A percentile compares a stretch with the other conserved stretches of the same genome.
These are phyloP conservation scores for Thelephora ganbajun DNA, from an alignment of 768 basidiomycete genomes.

Conservation along the genomic window DNA sequence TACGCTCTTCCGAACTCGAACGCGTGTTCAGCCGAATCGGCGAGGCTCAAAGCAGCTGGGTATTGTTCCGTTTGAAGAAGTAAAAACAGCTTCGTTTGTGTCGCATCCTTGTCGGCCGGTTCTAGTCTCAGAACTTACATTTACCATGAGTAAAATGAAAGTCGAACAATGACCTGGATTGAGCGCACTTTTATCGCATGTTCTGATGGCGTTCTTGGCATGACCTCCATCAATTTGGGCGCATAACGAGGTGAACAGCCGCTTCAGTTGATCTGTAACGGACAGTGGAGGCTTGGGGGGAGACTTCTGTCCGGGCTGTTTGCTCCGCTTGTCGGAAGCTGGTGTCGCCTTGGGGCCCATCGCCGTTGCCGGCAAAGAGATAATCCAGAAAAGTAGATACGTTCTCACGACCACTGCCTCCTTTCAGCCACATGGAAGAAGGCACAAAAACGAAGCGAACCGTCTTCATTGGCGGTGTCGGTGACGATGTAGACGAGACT, in stretches of 20 bases:
- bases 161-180: neutral
- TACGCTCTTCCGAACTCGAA: slow-evolving; percentile 65
- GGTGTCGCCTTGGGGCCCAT: too few relatives aligned
- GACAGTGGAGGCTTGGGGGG: slow-evolving; percentile 19
- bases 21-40: slow-evolving; percentile 21
- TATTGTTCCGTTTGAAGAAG: slow-evolving; percentile 83
- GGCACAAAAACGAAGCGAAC: slow-evolving; percentile 79
- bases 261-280: slow-evolving; percentile 27
- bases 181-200: slow-evolving; percentile 80
- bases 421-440: slow-evolving; percentile 45
- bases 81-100: slow-evolving; percentile 77
- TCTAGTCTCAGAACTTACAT: slow-evolving; percentile 54
- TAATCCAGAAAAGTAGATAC: too few relatives aligned
- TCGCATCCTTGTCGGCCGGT: slow-evolving; percentile 55
- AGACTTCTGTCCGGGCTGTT: slow-evolving; percentile 11
- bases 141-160: neutral
- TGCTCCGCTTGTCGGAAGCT: neutral
- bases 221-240: slow-evolving; percentile 88
- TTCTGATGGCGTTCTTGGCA: slow-evolving; percentile 75
- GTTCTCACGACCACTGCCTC: neutral
- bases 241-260: slow-evolving; percentile 64
- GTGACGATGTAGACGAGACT: slow-evolving; percentile 72
- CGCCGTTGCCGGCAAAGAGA: too few relatives aligned
- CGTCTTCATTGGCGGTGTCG: slow-evolving; percentile 71
- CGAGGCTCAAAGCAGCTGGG: slow-evolving; percentile 46